Evolutionary conservation across 768 basidiomycete species (phyloP).

Genomic region (Boletus subparvulus): DNA sequence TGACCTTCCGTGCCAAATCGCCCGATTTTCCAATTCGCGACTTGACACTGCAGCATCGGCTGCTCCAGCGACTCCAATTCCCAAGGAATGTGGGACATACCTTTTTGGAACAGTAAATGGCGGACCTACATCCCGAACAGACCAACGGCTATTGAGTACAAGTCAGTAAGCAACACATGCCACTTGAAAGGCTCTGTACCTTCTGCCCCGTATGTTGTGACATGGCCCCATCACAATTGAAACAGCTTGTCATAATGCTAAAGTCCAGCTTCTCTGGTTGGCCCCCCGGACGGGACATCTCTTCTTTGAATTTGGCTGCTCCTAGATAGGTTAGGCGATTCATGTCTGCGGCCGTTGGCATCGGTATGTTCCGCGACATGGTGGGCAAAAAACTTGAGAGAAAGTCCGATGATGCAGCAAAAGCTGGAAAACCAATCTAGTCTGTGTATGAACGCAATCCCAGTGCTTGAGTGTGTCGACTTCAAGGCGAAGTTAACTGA

Average conservation of each 20-base stretch:
- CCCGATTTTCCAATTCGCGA: slow-evolving; percentile 36
- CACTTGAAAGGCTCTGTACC: slow-evolving; percentile 10
- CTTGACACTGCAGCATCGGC: slow-evolving; percentile 31
- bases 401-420: neutral
- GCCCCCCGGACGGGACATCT: slow-evolving; percentile 26
- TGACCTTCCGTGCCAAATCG: slow-evolving; percentile 31
- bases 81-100: slow-evolving; percentile 4
- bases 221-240: slow-evolving; percentile 19
- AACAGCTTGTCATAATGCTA: slow-evolving; percentile 23
- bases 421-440: neutral
- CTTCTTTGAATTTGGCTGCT: slow-evolving; percentile 29
- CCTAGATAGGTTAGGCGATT: slow-evolving; percentile 28
- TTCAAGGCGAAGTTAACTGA: neutral
- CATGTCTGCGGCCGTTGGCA: slow-evolving; percentile 28
- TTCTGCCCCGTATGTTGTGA: slow-evolving; percentile 12
- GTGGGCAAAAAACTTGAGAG: neutral
- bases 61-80: neutral
- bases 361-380: slow-evolving; percentile 21
- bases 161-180: neutral
- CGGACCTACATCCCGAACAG: slow-evolving; percentile 31
- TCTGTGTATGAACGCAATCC: neutral
- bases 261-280: slow-evolving; percentile 32
- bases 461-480: neutral
- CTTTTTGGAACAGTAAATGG: slow-evolving; percentile 33
- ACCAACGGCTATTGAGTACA: slow-evolving; percentile 21